Conservation (phyloP, 108 stramenopile species). For the Cyclotella atomus region DNA sequence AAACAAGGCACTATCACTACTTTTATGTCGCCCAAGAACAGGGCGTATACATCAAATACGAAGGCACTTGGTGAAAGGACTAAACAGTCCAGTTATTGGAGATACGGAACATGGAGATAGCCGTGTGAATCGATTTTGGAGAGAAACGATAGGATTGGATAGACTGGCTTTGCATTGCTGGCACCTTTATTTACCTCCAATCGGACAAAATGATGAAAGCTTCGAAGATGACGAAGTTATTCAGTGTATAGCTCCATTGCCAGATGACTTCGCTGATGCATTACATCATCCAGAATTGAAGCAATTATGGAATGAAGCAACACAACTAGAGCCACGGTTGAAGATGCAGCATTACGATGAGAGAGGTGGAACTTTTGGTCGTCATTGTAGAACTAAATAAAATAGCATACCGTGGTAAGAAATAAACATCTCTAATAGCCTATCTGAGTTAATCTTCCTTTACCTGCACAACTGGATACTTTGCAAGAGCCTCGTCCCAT, state of each 20-base stretch:
- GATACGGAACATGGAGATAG: slow-evolving; percentile 80
- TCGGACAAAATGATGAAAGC: neutral
- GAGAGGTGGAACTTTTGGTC: slow-evolving; percentile 58
- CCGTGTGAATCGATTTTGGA: slow-evolving; percentile 74
- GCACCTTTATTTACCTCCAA: slow-evolving; percentile 52
- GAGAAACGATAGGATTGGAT: slow-evolving; percentile 52
- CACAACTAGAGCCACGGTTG: slow-evolving; percentile 44
- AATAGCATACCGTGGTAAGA: neutral
- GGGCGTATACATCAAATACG: slow-evolving; percentile 66
- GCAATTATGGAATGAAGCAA: slow-evolving; percentile 49
- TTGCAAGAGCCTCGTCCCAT: slow-evolving; percentile 75
- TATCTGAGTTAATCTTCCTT: slow-evolving; percentile 73
- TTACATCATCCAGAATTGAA: slow-evolving; percentile 32
- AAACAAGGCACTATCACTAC: slow-evolving; percentile 42
- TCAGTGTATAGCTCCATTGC: slow-evolving; percentile 56
- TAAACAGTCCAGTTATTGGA: slow-evolving; percentile 61
- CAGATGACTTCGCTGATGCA: slow-evolving; percentile 29
- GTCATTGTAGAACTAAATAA: slow-evolving; percentile 38
- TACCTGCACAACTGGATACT: slow-evolving; percentile 82
- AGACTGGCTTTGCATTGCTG: slow-evolving; percentile 73
- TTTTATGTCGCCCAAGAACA: slow-evolving; percentile 56
- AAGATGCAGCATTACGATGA: slow-evolving; percentile 49
- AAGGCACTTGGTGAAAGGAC: slow-evolving; percentile 45
- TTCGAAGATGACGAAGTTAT: slow-evolving; percentile 7
- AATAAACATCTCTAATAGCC: too few relatives aligned